A percentile compares a stretch with the other conserved stretches of the same genome.
Conservation (phyloP, 2,329 filamentous ascomycete genomes). For the Pseudocercospora macadamiae region DNA sequence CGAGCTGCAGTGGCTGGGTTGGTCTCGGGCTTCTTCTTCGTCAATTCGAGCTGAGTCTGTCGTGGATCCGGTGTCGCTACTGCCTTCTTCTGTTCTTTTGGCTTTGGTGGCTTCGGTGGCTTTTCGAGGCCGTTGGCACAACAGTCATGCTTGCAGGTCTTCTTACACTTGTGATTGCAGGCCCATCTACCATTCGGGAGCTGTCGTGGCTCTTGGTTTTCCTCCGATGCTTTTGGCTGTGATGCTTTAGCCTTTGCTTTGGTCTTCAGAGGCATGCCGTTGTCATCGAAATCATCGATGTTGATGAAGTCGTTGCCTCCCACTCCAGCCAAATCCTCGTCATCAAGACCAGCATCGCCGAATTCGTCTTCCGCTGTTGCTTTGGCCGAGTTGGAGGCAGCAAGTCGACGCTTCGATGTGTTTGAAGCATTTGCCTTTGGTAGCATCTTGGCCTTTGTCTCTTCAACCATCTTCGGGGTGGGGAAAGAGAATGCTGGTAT, state of each 20-base stretch:
- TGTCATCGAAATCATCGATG: constrained; percentile 55
- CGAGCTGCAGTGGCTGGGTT: constrained; percentile 1
- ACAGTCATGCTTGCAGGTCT: constrained; percentile 73
- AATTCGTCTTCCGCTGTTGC: constrained; percentile 49
- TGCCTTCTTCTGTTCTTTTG: constrained; percentile 36
- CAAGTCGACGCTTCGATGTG: constrained; percentile 29
- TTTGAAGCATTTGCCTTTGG: constrained; percentile 28
- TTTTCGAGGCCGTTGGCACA: constrained; percentile 73
- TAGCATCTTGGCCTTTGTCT: constrained; percentile 1
- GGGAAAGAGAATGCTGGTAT: constrained; percentile 52
- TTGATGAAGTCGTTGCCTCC: constrained; percentile 51
- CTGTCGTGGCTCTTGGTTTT: constrained; percentile 48
- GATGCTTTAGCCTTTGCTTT: no score
- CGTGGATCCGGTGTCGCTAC: constrained; percentile 26
- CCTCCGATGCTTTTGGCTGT: constrained; percentile 12
- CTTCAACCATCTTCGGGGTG: constrained; percentile 27
- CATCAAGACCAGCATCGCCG: constrained; percentile 56
- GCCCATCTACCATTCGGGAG: constrained; percentile 73
- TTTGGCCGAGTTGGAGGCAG: constrained; percentile 10
- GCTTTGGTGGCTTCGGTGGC: constrained; percentile 55
- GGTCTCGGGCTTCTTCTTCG: constrained; percentile 26
- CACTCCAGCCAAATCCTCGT: constrained; percentile 55
- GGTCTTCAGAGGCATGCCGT: constrained; percentile 13
- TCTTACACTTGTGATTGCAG: constrained; percentile 72
- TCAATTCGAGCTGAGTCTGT: constrained; percentile 35